phyloP scores from a whole-genome alignment of 2,329 filamentous ascomycete genomes.

The Cercospora beticola region DNA sequence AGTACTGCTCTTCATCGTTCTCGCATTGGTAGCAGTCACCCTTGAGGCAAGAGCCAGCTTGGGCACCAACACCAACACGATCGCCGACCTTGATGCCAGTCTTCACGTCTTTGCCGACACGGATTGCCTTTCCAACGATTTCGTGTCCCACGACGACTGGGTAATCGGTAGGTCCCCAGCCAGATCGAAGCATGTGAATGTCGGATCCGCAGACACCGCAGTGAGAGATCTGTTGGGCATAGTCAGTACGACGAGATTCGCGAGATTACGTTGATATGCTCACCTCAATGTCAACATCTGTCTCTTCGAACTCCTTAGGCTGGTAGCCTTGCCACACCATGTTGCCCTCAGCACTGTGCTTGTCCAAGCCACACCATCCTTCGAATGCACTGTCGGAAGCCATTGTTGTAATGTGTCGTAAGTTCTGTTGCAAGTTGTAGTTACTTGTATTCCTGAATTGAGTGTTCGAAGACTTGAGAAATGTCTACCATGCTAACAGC shows the following conservation, averaged over 20 bases:
- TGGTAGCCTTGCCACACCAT: slow-evolving; percentile 53
- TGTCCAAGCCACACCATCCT: slow-evolving; percentile 57
- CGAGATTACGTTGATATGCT: not conserved
- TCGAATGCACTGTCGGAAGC: slow-evolving; percentile 52
- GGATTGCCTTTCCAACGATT: slow-evolving; percentile 38
- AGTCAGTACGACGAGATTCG: not conserved
- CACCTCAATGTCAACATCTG: slow-evolving; percentile 42
- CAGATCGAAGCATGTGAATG: slow-evolving; percentile 37
- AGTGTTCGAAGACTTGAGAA: not conserved
- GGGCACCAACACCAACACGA: slow-evolving; percentile 53
- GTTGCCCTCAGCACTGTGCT: slow-evolving; percentile 52
- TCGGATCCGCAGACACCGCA: slow-evolving; percentile 40
- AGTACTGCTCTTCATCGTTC: slow-evolving; percentile 47
- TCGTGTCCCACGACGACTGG: slow-evolving; percentile 38
- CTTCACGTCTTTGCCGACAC: slow-evolving; percentile 35
- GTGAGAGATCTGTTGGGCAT: slow-evolving; percentile 35
- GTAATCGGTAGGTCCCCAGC: slow-evolving; percentile 40
- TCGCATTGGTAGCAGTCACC: slow-evolving; percentile 55
- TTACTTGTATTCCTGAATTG: not conserved
- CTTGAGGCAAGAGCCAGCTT: slow-evolving; percentile 50
- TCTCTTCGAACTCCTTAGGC: slow-evolving; percentile 42
- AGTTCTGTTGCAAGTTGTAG: not conserved
- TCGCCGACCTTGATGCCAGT: slow-evolving; percentile 40
- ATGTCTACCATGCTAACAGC: not conserved
- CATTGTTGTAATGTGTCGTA: slow-evolving; percentile 15